Percentiles rank a stretch among this genome's conserved stretches.
phyloP scores from a whole-genome alignment of 164 flowering plant species.

The Chimonanthus salicifolius region DNA sequence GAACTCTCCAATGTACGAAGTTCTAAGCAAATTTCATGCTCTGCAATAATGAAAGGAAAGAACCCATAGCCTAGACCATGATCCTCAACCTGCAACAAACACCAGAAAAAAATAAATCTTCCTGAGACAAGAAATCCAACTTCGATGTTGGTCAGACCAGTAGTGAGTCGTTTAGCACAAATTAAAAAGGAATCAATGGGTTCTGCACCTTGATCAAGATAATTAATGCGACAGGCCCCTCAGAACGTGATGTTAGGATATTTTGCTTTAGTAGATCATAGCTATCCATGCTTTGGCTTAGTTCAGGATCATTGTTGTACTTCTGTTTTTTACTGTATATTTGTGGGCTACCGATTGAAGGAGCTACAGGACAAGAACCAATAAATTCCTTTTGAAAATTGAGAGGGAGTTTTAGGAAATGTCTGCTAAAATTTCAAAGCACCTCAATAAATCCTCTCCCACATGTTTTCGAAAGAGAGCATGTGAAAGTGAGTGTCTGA shows the following conservation, averaged over 20 bases:
- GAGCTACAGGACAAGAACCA: not conserved
- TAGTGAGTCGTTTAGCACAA: not conserved
- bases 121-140: not conserved
- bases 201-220: not conserved
- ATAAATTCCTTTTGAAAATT: not conserved
- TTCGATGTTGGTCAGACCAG: not conserved
- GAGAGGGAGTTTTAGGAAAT: not conserved
- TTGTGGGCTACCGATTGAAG: not conserved
- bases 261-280: no score
- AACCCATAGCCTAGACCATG: constrained; percentile 55
- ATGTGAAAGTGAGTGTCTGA: constrained; percentile 41
- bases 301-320: not conserved
- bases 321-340: not conserved
- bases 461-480: constrained; percentile 37
- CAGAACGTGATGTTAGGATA: not conserved
- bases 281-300: not conserved
- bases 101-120: not conserved
- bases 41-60: constrained; percentile 79
- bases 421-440: not conserved
- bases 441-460: constrained; percentile 92
- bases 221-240: not conserved
- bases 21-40: constrained; percentile 62
- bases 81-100: constrained; percentile 54
- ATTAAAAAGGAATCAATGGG: not conserved
- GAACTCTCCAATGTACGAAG: constrained; percentile 52